Evolutionary conservation across 2,329 filamentous ascomycete species (phyloP).

Genomic region (Tolypocladium ophioglossoides): DNA sequence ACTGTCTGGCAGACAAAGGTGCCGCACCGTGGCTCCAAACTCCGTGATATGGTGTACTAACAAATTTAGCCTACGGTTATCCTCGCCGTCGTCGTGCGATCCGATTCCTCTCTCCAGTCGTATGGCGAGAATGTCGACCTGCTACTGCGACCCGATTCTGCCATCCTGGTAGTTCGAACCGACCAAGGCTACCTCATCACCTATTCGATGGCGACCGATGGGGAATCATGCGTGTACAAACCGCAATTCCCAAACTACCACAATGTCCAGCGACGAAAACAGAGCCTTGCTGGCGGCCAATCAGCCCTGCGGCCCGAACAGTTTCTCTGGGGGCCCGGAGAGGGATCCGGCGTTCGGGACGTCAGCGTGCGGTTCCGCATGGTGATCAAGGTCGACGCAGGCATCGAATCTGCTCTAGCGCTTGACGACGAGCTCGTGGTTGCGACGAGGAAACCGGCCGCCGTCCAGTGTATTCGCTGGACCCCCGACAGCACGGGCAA

Average conservation of each 20-base stretch:
- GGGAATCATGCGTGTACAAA: constrained; percentile 74
- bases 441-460: constrained; percentile 80
- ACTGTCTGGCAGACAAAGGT: constrained; percentile 97
- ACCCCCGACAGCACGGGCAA: constrained; percentile 69
- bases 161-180: constrained; percentile 86
- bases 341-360: constrained; percentile 73
- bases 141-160: constrained; percentile 79
- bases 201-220: constrained; percentile 81
- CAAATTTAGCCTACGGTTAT: constrained; percentile 67
- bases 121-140: constrained; percentile 83
- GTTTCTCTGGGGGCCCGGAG: constrained; percentile 65
- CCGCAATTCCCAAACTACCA: constrained; percentile 63
- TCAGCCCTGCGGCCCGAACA: constrained; percentile 46
- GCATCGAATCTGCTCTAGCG: constrained; percentile 77
- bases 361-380: constrained; percentile 88
- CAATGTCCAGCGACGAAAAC: constrained; percentile 51
- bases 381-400: constrained; percentile 96
- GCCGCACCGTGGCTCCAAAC: constrained; percentile 16
- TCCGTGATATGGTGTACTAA: constrained; percentile 6
- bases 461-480: constrained; percentile 97
- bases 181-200: constrained; percentile 81
- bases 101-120: constrained; percentile 62
- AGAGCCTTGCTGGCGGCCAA: constrained; percentile 49
- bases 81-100: constrained; percentile 75
- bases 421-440: constrained; percentile 90